Percentiles rank a stretch among this genome's conserved stretches.
phyloP scores from a whole-genome alignment of 2,329 filamentous ascomycete genomes.

The Ampelomyces quisqualis region DNA sequence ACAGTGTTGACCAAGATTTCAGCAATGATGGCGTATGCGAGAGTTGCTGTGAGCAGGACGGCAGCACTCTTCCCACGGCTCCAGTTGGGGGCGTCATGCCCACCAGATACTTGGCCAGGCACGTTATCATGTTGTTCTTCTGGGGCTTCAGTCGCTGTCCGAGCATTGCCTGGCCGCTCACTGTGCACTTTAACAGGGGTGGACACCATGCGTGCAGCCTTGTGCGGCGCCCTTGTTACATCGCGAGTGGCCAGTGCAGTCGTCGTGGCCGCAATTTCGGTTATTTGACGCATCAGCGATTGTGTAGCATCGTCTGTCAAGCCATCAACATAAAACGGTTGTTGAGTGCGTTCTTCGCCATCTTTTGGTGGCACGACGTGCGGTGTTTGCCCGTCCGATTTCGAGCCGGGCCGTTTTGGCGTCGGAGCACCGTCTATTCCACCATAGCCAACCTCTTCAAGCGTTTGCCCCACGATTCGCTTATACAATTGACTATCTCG shows the following conservation, averaged over 20 bases:
- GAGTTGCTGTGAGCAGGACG: constrained; percentile 82
- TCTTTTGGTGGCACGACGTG: constrained; percentile 43
- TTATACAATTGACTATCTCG: constrained; percentile 89
- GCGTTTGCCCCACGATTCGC: constrained; percentile 84
- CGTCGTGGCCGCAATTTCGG: constrained; percentile 90
- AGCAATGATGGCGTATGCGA: constrained; percentile 94
- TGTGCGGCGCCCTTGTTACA: constrained; percentile 58
- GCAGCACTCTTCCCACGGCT: constrained; percentile 85
- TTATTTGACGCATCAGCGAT: constrained; percentile 78
- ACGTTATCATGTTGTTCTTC: constrained; percentile 48
- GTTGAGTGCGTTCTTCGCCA: constrained; percentile 42
- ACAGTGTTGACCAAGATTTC: constrained; percentile 97
- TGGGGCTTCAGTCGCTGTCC: constrained; percentile 46
- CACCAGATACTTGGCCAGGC: constrained; percentile 53
- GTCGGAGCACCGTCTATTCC: constrained; percentile 53
- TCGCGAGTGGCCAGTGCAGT: constrained; percentile 85
- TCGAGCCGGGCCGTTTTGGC: constrained; percentile 32
- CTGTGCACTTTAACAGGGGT: constrained; percentile 38
- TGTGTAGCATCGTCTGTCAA: constrained; percentile 82
- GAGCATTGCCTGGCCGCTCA: constrained; percentile 44
- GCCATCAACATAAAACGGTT: constrained; percentile 58
- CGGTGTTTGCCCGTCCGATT: constrained; percentile 31
- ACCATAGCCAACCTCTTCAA: constrained; percentile 76
- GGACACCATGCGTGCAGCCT: constrained; percentile 48
- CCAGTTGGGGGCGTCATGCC: constrained; percentile 99